Conservation (phyloP, 148 eudicot genomes). For the Hydrangea macrophylla region DNA sequence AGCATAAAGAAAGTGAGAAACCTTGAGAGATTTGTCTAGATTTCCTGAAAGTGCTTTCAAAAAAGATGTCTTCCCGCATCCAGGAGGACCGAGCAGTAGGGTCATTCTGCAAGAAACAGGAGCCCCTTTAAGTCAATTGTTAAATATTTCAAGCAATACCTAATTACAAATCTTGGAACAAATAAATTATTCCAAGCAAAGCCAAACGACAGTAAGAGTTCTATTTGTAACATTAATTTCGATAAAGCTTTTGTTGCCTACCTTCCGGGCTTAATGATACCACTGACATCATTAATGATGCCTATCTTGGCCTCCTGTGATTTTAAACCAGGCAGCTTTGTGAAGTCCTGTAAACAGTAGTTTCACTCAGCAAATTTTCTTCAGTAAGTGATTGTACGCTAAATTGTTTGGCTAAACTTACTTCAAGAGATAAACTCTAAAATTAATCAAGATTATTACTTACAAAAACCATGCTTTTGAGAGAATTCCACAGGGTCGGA, state of each 20-base stretch:
- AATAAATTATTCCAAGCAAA: background rate
- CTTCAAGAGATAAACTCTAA: background rate
- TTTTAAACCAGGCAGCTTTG: slow-evolving; percentile 44
- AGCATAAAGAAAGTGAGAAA: slow-evolving; percentile 14
- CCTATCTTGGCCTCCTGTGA: slow-evolving; percentile 41
- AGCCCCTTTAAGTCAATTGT: background rate
- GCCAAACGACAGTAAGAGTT: background rate
- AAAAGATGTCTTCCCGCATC: slow-evolving; percentile 77
- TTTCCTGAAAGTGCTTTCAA: slow-evolving; percentile 73
- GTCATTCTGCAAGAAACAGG: slow-evolving; percentile 52
- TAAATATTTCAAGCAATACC: background rate
- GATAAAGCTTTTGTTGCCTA: slow-evolving; percentile 14
- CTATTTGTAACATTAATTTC: too few species aligned
- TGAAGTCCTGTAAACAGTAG: slow-evolving; percentile 31
- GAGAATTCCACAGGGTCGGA: slow-evolving; percentile 85
- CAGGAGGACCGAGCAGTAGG: slow-evolving; percentile 80
- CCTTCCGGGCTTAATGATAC: slow-evolving; percentile 79
- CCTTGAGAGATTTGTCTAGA: slow-evolving; percentile 62
- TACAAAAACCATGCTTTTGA: slow-evolving; percentile 61
- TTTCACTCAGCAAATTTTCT: background rate
- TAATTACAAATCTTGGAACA: background rate
- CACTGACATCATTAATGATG: slow-evolving; percentile 57
- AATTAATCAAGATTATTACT: slow-evolving; percentile 15
- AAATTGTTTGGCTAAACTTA: too few species aligned
- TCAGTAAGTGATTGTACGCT: background rate